Evolutionary conservation across 1,284 basidiomycete species (phyloP).

Genomic region (Marasmius sp.): DNA sequence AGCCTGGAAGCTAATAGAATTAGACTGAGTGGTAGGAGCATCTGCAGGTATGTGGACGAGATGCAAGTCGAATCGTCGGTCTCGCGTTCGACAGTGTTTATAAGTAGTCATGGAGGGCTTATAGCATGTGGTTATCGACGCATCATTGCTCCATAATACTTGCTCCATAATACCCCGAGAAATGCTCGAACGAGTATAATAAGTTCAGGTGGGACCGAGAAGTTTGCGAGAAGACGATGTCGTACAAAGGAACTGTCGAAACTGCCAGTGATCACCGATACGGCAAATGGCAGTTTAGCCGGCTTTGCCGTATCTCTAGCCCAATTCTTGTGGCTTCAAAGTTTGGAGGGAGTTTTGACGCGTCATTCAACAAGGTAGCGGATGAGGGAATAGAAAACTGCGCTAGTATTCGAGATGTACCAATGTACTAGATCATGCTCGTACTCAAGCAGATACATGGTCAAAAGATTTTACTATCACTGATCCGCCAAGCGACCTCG

Average conservation of each 20-base stretch:
- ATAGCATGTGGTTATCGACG: too few relatives aligned
- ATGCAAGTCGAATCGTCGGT: not conserved
- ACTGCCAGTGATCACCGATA: too few relatives aligned
- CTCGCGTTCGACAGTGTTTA: not conserved
- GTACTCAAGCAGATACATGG: not conserved
- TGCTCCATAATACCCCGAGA: not conserved
- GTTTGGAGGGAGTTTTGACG: too few relatives aligned
- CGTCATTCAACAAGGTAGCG: too few relatives aligned
- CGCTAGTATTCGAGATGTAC: not conserved
- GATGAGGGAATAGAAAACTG: too few relatives aligned
- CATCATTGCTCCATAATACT: not conserved
- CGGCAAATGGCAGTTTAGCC: too few relatives aligned
- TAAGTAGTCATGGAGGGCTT: not conserved
- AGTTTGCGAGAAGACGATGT: not conserved
- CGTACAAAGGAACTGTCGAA: too few relatives aligned
- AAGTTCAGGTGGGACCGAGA: not conserved
- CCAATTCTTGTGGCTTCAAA: too few relatives aligned
- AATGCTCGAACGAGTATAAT: not conserved
- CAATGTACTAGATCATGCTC: not conserved
- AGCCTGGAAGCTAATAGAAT: not conserved
- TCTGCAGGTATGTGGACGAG: not conserved
- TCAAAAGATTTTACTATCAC: conserved; percentile 14
- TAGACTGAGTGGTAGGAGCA: not conserved
- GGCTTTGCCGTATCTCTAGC: too few relatives aligned
- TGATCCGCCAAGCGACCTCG: conserved; percentile 20